Evolutionary conservation across 1,284 basidiomycete genomes (phyloP), one percentile per base, ranked within the genome.

Genomic region (Veloboletus limbatus): DNA sequence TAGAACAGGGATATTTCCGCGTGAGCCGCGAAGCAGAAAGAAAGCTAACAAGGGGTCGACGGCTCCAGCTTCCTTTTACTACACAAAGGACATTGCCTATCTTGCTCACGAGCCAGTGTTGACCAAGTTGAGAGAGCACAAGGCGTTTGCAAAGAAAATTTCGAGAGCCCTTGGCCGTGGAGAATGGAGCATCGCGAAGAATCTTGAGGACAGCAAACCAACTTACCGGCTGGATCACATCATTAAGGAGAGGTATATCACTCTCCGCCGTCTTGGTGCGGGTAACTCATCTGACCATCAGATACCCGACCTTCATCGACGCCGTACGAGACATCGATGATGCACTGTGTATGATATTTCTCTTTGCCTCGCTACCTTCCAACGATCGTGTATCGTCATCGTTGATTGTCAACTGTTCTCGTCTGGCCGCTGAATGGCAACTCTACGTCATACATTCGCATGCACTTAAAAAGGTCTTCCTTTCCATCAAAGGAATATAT

Each of bases 401-500:
- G 41, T 80, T 98, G 48, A 84, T 97, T 47, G 84, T 92, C 60
- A 95, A 96, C 66, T 99, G 97, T 69, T 76, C 88, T 31, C 83
- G 92, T 38, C 78, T 99, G 30, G 82, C 92, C 16, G 82, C 88
- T 22, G 92, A 95, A 75, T 96, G 92, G 93, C 92, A 97, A 68
- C 75, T 97, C 32, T 99, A 96, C 71, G 79, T 97, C 40, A 94
- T 98, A 82, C 89, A 92, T 62, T 85, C 92, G 1, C 80, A 79
- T 57, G 79, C 88, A 8, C 77, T 99, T 32, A 82, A 89, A 49
- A 97, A 97, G 70, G 82, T 89, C 25, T 99, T 99, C 73, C 77
- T 99, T 48, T 96, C 93, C 41, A 97, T 99, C 70, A 99, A 99
- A 71, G 97, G 97, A 37, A 84, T 99, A 48, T 99, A 99, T 71